A percentile compares a stretch with the other conserved stretches of the same genome.
Conservation (phyloP, 495 filamentous ascomycete genomes). For the Penicillium pancosmium region DNA sequence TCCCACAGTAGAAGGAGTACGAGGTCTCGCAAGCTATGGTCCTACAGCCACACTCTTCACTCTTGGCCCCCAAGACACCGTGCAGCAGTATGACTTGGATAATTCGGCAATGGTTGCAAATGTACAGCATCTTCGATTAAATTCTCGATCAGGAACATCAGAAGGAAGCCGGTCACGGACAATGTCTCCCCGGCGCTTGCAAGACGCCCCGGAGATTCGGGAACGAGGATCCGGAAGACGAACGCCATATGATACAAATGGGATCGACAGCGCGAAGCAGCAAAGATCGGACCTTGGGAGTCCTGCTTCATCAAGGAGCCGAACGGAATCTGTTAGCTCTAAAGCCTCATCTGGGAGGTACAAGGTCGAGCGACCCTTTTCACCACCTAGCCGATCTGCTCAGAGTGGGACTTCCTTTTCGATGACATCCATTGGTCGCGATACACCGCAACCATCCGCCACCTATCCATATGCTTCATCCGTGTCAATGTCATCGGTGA, state of each 20-base stretch:
- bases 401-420: slow-evolving; percentile 53
- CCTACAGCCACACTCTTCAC: slow-evolving; percentile 92
- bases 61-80: slow-evolving; percentile 79
- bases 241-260: slow-evolving; percentile 46
- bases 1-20: slow-evolving; percentile 79
- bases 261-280: slow-evolving; percentile 47
- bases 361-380: slow-evolving; percentile 34
- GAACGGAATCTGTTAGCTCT: slow-evolving; percentile 62
- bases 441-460: slow-evolving; percentile 45
- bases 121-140: slow-evolving; percentile 77
- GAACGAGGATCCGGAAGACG: slow-evolving; percentile 32
- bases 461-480: slow-evolving; percentile 50
- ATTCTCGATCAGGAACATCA: slow-evolving; percentile 76
- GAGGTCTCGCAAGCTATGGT: slow-evolving; percentile 84
- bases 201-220: slow-evolving; percentile 42
- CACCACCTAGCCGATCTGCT: slow-evolving; percentile 45
- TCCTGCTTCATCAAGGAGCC: slow-evolving; percentile 65
- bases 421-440: slow-evolving; percentile 37
- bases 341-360: slow-evolving; percentile 51
- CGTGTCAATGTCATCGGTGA: slow-evolving; percentile 65
- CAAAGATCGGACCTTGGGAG: slow-evolving; percentile 62
- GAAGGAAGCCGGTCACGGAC: slow-evolving; percentile 55
- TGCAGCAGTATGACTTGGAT: slow-evolving; percentile 94
- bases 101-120: slow-evolving; percentile 78
- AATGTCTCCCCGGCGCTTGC: slow-evolving; percentile 35